These are phyloP conservation scores for Cryptococcus hybrid DNA, from an alignment of 1,284 basidiomycete species.

Conservation along the genomic window DNA sequence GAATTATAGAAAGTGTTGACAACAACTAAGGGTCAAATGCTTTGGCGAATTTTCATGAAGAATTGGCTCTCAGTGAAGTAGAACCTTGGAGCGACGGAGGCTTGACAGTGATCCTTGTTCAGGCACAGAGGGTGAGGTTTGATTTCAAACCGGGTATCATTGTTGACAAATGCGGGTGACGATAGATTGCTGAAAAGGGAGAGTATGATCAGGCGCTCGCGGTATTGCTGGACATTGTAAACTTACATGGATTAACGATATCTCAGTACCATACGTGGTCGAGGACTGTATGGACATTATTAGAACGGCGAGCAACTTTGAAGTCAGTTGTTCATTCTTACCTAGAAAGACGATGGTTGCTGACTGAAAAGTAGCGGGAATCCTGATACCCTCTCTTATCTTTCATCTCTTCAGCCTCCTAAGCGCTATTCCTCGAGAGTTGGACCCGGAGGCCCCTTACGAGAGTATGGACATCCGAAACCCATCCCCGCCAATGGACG, in stretches of 20 bases:
- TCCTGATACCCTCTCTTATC: neutral
- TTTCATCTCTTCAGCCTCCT: slow-evolving; percentile 19
- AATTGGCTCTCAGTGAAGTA: slow-evolving; percentile 21
- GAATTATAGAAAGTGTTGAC: neutral
- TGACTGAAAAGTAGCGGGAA: neutral
- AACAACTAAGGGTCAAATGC: slow-evolving; percentile 22
- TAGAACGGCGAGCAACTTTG: slow-evolving; percentile 24
- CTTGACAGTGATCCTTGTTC: slow-evolving; percentile 23
- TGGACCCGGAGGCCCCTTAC: slow-evolving; percentile 16
- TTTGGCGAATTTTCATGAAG: slow-evolving; percentile 38
- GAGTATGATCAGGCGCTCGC: slow-evolving; percentile 32
- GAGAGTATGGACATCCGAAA: slow-evolving; percentile 11
- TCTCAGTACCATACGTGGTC: slow-evolving; percentile 38
- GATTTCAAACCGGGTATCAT: neutral
- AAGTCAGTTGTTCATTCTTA: slow-evolving; percentile 14
- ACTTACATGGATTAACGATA: slow-evolving; percentile 22
- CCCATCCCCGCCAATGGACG: neutral
- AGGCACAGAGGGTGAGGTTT: slow-evolving; percentile 30
- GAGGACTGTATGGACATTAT: slow-evolving; percentile 31
- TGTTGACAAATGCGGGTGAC: slow-evolving; percentile 4
- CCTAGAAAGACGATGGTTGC: neutral
- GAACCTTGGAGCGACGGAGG: slow-evolving; percentile 14
- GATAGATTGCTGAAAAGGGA: slow-evolving; percentile 21
- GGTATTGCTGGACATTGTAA: slow-evolving; percentile 23
- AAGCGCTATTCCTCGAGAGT: neutral